Evolutionary conservation across 225 moss, liverwort and hornwort genomes (phyloP).

Genomic region (Neckera pumila): DNA sequence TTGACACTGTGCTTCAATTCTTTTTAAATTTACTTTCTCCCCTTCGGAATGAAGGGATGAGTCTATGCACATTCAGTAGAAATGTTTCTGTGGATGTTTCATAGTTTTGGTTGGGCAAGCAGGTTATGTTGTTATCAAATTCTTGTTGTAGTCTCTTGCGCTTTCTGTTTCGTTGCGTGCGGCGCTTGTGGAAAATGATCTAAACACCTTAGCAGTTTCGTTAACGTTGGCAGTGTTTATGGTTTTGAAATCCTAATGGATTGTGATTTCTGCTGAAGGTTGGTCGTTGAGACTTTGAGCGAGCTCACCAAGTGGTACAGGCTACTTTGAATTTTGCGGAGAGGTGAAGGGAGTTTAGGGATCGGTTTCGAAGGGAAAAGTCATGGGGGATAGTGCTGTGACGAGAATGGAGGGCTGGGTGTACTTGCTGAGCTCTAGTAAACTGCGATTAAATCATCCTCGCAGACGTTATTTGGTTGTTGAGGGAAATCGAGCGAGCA

Average conservation of each 20-base stretch:
- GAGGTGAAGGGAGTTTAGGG: neutral
- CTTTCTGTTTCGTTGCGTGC: neutral
- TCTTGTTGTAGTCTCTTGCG: neutral
- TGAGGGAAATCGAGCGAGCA: conserved; percentile 33
- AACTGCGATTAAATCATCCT: conserved; percentile 29
- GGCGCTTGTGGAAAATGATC: neutral
- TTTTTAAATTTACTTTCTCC: neutral
- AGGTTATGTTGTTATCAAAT: neutral
- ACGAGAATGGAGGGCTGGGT: conserved; percentile 38
- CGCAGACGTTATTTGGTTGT: conserved; percentile 31
- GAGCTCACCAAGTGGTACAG: neutral
- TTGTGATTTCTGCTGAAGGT: neutral
- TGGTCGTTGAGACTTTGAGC: neutral
- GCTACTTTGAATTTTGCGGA: neutral
- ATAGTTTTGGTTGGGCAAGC: neutral
- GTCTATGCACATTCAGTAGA: neutral
- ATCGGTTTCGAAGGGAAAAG: neutral
- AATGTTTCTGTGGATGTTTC: neutral
- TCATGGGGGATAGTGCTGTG: conserved; percentile 5
- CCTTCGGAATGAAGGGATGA: neutral
- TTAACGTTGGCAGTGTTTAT: neutral
- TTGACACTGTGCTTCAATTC: neutral
- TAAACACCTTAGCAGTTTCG: neutral
- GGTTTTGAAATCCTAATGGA: neutral
- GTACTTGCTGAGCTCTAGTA: conserved; percentile 20